Evolutionary conservation across 768 basidiomycete genomes (phyloP), one percentile per base, ranked within the genome.

Genomic region (Lepiota venenata): DNA sequence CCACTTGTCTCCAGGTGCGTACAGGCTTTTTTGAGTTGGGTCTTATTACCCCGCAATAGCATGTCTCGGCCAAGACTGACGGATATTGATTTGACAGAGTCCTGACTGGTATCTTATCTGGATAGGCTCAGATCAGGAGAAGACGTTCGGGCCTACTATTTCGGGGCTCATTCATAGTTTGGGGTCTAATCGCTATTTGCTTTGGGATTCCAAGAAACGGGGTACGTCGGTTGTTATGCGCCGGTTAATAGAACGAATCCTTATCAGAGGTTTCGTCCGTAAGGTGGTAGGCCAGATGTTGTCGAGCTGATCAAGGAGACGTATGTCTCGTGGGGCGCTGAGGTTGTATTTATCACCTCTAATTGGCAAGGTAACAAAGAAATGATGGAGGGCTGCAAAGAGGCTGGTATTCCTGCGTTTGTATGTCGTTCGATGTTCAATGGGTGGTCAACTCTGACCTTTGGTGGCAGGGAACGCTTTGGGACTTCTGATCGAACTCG

Each of bases 41-140:
- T 14, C 22, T 14, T 15, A n/a, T 27, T 14, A 45, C 43, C 43
- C 43, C 25, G 11, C 21, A 45, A 4, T 11, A 7, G 18, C 20
- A 1, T 4, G 32, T 20, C 14, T 21, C 16, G 46, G 32, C 5
- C 6, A n/a, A 9, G 15, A 16, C 18, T 48, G 47, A 20, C 25
- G 16, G 38, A 22, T 49, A 9, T 20, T 29, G 27, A 32, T 22
- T 14, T 22, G 50, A 15, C 47, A 80, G 79, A 79, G 69, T 58
- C 76, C 77, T 29, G 61, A 78, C 56, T 81, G 79, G 87, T 88
- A 83, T 65, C 74, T 90, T 39, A 88, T 91, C 58, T 91, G 88
- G 88, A 89, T 89, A 63, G 82, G 88, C 39, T 90, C 88, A 42
- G 85, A 90, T 64, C 89, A 91, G 66, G 88, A 88, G 64, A 89